These are phyloP conservation scores for Colletotrichum sp. DNA, from an alignment of 2,329 filamentous ascomycete species.

Conservation along the genomic window DNA sequence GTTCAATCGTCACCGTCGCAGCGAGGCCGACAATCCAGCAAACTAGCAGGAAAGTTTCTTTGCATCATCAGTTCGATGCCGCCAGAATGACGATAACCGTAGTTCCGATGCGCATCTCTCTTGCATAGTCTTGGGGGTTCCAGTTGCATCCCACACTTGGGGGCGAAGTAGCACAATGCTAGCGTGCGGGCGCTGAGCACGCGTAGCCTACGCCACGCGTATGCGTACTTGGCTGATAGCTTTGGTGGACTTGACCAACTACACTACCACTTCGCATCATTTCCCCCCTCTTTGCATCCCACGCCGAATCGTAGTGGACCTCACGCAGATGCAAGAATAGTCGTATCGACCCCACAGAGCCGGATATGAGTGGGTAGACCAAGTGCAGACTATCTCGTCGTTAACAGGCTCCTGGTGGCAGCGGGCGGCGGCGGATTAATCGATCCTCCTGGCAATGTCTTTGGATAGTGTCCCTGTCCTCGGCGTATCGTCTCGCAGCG, in stretches of 20 bases:
- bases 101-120: not conserved
- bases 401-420: not conserved
- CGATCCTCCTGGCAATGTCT: slow-evolving; percentile 4
- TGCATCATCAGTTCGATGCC: not conserved
- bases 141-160: not conserved
- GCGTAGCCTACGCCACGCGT: slow-evolving; percentile 2
- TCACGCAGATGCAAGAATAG: not conserved
- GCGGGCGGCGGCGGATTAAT: slow-evolving; percentile 4
- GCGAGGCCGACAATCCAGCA: not conserved
- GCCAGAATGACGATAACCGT: not conserved
- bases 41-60: not conserved
- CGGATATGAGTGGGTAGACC: not conserved
- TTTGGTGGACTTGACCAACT: not conserved
- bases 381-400: not conserved
- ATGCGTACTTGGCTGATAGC: not conserved
- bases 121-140: not conserved
- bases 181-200: slow-evolving; percentile 11
- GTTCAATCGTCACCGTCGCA: not conserved
- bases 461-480: not conserved
- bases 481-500: not conserved
- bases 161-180: slow-evolving; percentile 1
- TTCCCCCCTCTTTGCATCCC: not conserved
- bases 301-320: slow-evolving; percentile 4
- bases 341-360: not conserved
- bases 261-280: not conserved